Evolutionary conservation across 2,329 filamentous ascomycete genomes (phyloP).

Genomic region (Fusarium caatingaense): DNA sequence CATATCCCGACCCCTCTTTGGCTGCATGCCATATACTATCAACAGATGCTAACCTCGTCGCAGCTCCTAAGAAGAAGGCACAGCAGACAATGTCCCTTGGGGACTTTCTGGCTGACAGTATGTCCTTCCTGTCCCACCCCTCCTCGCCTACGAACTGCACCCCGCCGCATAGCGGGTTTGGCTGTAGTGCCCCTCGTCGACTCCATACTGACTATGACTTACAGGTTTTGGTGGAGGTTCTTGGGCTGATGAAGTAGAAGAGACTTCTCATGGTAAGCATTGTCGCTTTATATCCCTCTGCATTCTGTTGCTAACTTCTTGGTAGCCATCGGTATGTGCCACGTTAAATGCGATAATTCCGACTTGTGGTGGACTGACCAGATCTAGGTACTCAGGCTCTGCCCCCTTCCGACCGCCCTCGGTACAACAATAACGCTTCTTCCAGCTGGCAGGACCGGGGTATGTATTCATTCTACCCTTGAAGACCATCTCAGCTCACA

Average conservation of each 20-base stretch:
- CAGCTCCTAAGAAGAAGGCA: constrained; percentile 93
- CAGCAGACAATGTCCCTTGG: constrained; percentile 97
- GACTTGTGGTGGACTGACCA: constrained; percentile 42
- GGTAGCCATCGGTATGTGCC: constrained; percentile 53
- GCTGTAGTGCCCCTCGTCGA: constrained; percentile 35
- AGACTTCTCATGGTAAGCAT: constrained; percentile 75
- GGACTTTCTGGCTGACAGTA: constrained; percentile 95
- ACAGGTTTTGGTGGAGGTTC: constrained; percentile 74
- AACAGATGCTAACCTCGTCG: constrained; percentile 27
- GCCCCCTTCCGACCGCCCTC: constrained; percentile 61
- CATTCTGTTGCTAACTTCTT: constrained; percentile 47
- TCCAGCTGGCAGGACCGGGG: constrained; percentile 59
- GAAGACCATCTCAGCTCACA: constrained; percentile 36
- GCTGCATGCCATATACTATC: not conserved
- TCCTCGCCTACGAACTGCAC: constrained; percentile 50
- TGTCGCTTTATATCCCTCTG: constrained; percentile 12
- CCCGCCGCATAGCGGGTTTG: constrained; percentile 39
- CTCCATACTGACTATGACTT: constrained; percentile 42
- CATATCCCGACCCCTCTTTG: constrained; percentile 23
- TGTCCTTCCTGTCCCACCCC: constrained; percentile 53
- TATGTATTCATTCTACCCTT: constrained; percentile 43
- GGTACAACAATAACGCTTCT: constrained; percentile 48
- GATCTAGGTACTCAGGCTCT: constrained; percentile 67
- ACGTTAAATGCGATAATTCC: constrained; percentile 17
- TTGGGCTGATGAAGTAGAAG: constrained; percentile 99